Conservation (phyloP, 1,139 yeast species). For the Pichia sp. region DNA sequence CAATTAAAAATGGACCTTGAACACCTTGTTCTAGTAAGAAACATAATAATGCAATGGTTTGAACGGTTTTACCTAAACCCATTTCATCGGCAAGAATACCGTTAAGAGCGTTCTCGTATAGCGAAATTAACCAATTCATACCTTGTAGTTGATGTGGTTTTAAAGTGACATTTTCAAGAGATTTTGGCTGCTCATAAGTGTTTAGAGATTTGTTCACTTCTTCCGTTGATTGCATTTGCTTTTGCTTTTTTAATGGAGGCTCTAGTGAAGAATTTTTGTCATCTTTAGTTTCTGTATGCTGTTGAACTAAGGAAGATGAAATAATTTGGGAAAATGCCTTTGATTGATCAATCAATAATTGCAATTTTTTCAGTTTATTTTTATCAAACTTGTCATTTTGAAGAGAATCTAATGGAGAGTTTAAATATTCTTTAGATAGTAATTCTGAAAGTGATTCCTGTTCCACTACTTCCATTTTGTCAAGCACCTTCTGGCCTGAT, state of each 20-base stretch:
- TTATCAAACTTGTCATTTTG: constrained; percentile 6
- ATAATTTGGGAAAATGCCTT: constrained; percentile 19
- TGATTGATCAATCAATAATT: constrained; percentile 17
- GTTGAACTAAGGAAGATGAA: constrained; percentile 12
- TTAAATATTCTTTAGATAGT: constrained; percentile 2
- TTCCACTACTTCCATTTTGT: neutral
- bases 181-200: constrained; percentile 47
- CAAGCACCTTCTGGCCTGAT: neutral
- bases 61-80: constrained; percentile 93
- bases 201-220: neutral
- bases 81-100: constrained; percentile 96
- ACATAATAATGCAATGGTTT: constrained; percentile 71
- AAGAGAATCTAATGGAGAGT: neutral
- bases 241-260: constrained; percentile 7
- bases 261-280: neutral
- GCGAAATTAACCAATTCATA: constrained; percentile 78
- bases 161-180: constrained; percentile 60
- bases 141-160: constrained; percentile 88
- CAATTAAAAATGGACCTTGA: constrained; percentile 76
- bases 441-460: constrained; percentile 3
- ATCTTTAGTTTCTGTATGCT: neutral
- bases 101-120: constrained; percentile 88
- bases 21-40: constrained; percentile 76
- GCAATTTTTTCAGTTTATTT: constrained; percentile 12
- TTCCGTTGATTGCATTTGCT: neutral